Evolutionary conservation across 2,329 filamentous ascomycete genomes (phyloP).

Genomic region (Fusarium neocosmosporiellum): DNA sequence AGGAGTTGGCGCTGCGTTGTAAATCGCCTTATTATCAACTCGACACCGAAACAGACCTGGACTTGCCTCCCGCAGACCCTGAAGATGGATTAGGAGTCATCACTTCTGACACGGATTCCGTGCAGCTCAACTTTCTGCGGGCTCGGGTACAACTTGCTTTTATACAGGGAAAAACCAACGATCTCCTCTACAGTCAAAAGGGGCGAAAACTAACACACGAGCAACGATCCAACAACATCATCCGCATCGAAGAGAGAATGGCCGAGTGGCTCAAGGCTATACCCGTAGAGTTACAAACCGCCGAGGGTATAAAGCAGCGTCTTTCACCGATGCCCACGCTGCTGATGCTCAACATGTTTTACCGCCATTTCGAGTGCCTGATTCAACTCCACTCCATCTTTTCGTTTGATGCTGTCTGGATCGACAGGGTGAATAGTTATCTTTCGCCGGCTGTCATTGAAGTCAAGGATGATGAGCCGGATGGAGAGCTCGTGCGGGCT

Average conservation of each 20-base stretch:
- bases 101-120: not conserved
- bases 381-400: conserved; percentile 32
- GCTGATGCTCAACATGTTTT: conserved; percentile 24
- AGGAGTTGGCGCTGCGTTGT: conserved; percentile 51
- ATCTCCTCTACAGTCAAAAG: conserved; percentile 27
- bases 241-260: conserved; percentile 16
- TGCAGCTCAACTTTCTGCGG: conserved; percentile 29
- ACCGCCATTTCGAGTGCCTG: conserved; percentile 30
- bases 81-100: conserved; percentile 28
- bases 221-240: not conserved
- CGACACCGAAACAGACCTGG: conserved; percentile 52
- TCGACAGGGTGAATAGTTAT: conserved; percentile 25
- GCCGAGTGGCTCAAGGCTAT: conserved; percentile 27
- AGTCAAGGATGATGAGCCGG: conserved; percentile 13
- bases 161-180: conserved; percentile 35
- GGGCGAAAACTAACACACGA: conserved; percentile 2
- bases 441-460: conserved; percentile 28
- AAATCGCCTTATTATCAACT: conserved; percentile 49
- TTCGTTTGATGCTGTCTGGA: conserved; percentile 32
- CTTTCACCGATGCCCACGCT: not conserved
- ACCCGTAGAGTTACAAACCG: conserved; percentile 4
- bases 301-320: not conserved
- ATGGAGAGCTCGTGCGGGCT: conserved; percentile 15
- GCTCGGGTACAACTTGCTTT: conserved; percentile 26
- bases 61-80: conserved; percentile 25